phyloP scores from a whole-genome alignment of 306 rosid species.

The Ormosia semicastrata region DNA sequence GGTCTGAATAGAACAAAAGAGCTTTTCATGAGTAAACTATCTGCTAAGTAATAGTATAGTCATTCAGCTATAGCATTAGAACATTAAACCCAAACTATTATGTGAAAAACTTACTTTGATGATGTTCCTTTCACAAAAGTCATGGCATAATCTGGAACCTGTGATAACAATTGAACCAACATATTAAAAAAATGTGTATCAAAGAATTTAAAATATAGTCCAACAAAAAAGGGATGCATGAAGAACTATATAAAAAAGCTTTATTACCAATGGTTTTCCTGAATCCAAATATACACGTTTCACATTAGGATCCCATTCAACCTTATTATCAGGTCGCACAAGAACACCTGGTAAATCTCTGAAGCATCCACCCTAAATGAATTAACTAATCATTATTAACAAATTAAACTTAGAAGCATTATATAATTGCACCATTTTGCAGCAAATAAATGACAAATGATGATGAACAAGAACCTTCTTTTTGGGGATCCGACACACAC shows the following conservation, averaged over 20 bases:
- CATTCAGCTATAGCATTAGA: not conserved
- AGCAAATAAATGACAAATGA: not conserved
- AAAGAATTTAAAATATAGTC: not conserved
- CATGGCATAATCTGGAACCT: constrained; percentile 91
- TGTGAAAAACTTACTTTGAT: constrained; percentile 51
- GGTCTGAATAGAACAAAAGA: constrained; percentile 49
- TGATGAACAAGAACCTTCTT: constrained; percentile 49
- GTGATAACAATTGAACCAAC: not conserved
- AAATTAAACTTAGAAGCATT: not conserved
- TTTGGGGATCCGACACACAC: constrained; percentile 64
- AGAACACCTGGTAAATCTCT: constrained; percentile 83
- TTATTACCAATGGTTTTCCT: constrained; percentile 78
- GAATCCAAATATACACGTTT: constrained; percentile 58
- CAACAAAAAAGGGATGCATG: not conserved
- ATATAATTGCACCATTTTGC: not conserved
- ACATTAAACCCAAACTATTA: not conserved
- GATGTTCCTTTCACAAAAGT: constrained; percentile 64
- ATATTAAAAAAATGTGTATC: not conserved
- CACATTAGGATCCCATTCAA: constrained; percentile 61
- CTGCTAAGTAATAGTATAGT: no score
- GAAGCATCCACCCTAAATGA: constrained; percentile 68
- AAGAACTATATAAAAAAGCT: not conserved
- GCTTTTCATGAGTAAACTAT: not conserved
- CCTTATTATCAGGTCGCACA: constrained; percentile 55
- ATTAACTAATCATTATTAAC: not conserved